These are phyloP conservation scores for Solanum appendiculatum DNA, from an alignment of 257 asterid genomes.

Conservation along the genomic window DNA sequence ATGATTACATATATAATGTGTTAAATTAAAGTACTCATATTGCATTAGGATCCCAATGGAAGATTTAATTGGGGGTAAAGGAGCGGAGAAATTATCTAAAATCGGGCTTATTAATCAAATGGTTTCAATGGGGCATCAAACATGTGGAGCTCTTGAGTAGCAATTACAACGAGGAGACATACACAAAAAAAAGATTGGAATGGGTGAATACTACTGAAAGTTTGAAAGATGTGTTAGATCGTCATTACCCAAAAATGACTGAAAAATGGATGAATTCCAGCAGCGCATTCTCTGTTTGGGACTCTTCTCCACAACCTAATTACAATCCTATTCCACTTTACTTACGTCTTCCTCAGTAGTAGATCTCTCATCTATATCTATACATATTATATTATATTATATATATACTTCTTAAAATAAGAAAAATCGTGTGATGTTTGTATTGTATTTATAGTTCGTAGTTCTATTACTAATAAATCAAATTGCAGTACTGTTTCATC, in stretches of 20 bases:
- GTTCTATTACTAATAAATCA: too few species aligned
- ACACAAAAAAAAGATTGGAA: conserved; percentile 48
- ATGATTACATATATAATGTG: too few species aligned
- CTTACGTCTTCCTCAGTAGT: background rate
- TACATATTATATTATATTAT: too few species aligned
- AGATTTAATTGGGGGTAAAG: conserved; percentile 30
- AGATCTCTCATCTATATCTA: background rate
- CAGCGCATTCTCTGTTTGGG: conserved; percentile 69
- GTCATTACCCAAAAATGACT: conserved; percentile 53
- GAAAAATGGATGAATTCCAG: conserved; percentile 45
- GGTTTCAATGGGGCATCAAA: conserved; percentile 74
- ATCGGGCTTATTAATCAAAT: conserved; percentile 41
- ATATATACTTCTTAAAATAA: too few species aligned
- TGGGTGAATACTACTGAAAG: conserved; percentile 62
- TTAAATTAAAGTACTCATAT: too few species aligned
- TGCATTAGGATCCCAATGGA: conserved; percentile 24
- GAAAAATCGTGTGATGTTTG: too few species aligned
- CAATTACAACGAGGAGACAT: conserved; percentile 43
- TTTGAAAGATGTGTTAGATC: conserved; percentile 41
- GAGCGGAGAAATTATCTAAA: conserved; percentile 13
- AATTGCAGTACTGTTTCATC: too few species aligned
- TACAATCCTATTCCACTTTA: conserved; percentile 16
- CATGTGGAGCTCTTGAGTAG: conserved; percentile 51
- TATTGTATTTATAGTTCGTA: too few species aligned
- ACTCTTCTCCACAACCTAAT: conserved; percentile 26